Base-by-base conservation (phyloP, 2,329 filamentous ascomycete species). In the Bipolaris cookei region DNA sequence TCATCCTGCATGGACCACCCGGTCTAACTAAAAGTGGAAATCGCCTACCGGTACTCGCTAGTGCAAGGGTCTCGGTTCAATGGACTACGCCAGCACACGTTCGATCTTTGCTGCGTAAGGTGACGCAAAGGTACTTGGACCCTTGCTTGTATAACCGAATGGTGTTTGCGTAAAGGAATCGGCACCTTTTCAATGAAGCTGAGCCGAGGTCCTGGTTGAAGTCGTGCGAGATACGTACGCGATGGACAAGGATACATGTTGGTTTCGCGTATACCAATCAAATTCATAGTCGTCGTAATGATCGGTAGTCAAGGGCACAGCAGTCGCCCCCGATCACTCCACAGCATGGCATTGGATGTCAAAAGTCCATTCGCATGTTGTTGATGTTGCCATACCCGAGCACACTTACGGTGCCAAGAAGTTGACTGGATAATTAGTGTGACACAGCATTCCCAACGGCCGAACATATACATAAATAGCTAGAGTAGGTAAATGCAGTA, bases 311-410 rank as follows among this genome's bases (percentile, higher is more conserved):
- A 25, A 16, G 35, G 14, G 21, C 23, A 35, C 37, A 49, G 49
- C 35, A 42, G 11, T 38, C 32, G 30, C 30, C 20, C 39, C 55
- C 42, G 43, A 48, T 25, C 34, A 35, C 23, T 32, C 25, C 20
- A 18, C 10, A n/a, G 43, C 10, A 37, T 41, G 6, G 20, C 20
- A 25, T 48, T 51, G 28, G 37, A 10, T 28, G 38, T 52, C 38
- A 48, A 41, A 50, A 43, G 16, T 47, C 45, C 25, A 54, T 58
- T 62, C 46, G 58, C 62, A 58, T 62, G n/a, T 4, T 51, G 52
- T 51, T 41, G 48, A 58, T 59, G 56, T 21, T 37, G 62, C 59
- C 53, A 34, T 10, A 62, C 46, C 32, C 52, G 53, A 53, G 51
- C 55, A 56, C 3, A 41, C 37, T 46, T 44, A 11, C 32, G 45